phyloP scores from a whole-genome alignment of 2,329 filamentous ascomycete species.

The Emydomyces testavorans region DNA sequence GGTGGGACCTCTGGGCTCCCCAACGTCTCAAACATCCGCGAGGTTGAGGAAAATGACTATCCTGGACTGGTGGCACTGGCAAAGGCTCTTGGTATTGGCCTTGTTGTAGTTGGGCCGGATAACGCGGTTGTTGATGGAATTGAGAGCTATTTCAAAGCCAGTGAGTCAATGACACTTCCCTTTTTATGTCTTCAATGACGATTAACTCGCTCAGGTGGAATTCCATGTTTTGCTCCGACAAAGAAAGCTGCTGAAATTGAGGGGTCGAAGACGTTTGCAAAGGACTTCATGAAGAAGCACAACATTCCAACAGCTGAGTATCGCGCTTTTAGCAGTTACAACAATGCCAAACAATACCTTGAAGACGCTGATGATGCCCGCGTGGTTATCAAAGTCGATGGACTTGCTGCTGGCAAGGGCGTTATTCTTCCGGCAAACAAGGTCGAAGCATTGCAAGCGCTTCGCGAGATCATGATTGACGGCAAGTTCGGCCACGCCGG shows the following conservation, averaged over 20 bases:
- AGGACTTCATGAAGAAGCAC: slow-evolving; percentile 92
- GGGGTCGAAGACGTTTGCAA: slow-evolving; percentile 91
- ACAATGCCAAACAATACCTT: slow-evolving; percentile 61
- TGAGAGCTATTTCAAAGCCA: not conserved
- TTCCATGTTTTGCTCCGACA: slow-evolving; percentile 74
- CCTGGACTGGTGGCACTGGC: not conserved
- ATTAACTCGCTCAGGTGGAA: slow-evolving; percentile 43
- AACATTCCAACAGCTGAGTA: slow-evolving; percentile 83
- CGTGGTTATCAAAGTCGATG: slow-evolving; percentile 86
- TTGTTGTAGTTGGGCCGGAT: slow-evolving; percentile 1
- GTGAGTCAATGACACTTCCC: not conserved
- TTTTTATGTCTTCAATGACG: not conserved
- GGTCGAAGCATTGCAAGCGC: slow-evolving; percentile 66
- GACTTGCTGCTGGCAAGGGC: slow-evolving; percentile 86
- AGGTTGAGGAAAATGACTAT: slow-evolving; percentile 2
- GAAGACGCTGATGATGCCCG: slow-evolving; percentile 52
- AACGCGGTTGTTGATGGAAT: slow-evolving; percentile 4
- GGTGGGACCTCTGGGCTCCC: not conserved
- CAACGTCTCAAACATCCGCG: not conserved
- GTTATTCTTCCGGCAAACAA: slow-evolving; percentile 76
- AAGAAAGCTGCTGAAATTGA: slow-evolving; percentile 79
- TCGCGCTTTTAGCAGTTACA: slow-evolving; percentile 72
- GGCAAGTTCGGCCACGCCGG: slow-evolving; percentile 81
- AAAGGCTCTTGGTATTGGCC: not conserved
- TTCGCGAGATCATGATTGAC: slow-evolving; percentile 82